phyloP scores from a whole-genome alignment of 768 basidiomycete species.

The Trametes cubensis region DNA sequence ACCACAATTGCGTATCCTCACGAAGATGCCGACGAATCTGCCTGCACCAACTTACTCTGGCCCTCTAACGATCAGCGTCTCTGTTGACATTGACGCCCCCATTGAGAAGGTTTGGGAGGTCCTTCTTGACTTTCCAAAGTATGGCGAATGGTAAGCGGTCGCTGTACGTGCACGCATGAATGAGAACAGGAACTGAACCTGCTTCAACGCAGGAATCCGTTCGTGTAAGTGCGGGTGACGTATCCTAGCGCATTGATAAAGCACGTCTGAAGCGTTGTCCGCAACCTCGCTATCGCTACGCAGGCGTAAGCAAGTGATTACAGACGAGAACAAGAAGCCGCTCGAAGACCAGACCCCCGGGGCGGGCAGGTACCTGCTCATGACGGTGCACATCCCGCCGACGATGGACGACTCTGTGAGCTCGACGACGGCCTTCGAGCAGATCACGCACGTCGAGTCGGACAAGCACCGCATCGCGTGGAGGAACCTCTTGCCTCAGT shows the following conservation, averaged over 20 bases:
- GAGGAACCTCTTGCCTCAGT: constrained; percentile 47
- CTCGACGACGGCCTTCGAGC: constrained; percentile 46
- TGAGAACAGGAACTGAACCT: too few relatives aligned
- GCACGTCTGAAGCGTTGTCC: not conserved
- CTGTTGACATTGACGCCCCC: constrained; percentile 61
- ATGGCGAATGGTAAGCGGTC: constrained; percentile 59
- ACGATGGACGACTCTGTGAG: constrained; percentile 13
- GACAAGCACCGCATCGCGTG: constrained; percentile 62
- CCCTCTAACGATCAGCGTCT: constrained; percentile 52
- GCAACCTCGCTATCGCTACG: not conserved
- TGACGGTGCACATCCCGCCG: constrained; percentile 65
- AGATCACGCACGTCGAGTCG: constrained; percentile 54
- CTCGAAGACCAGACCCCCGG: constrained; percentile 52
- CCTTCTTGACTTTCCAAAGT: constrained; percentile 61
- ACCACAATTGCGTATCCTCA: not conserved
- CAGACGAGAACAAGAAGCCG: constrained; percentile 45
- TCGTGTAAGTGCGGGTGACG: constrained; percentile 48
- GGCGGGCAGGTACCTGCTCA: constrained; percentile 50
- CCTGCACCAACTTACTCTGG: constrained; percentile 45
- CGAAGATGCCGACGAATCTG: constrained; percentile 26
- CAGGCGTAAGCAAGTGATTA: constrained; percentile 53
- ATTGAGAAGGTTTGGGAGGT: constrained; percentile 62
- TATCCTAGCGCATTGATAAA: not conserved
- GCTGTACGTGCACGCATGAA: not conserved
- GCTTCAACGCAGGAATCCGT: constrained; percentile 56